These are phyloP conservation scores for Irpex lacteus DNA, from an alignment of 1,284 basidiomycete species.

Conservation along the genomic window DNA sequence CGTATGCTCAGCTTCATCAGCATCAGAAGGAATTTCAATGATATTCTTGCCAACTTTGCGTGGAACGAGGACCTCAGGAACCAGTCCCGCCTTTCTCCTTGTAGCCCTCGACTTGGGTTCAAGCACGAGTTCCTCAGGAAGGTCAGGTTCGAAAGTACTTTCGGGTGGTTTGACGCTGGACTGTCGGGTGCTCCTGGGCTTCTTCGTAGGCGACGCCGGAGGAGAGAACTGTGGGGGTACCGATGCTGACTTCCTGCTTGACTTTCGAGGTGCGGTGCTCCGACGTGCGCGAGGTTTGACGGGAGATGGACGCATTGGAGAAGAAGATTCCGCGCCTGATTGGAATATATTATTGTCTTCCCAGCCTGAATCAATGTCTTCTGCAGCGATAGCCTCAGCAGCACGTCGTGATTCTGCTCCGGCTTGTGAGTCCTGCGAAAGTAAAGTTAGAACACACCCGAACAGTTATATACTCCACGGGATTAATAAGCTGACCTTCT, in stretches of 20 bases:
- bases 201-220: slow-evolving; percentile 20
- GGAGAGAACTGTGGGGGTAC: slow-evolving; percentile 59
- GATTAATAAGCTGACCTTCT: slow-evolving; percentile 40
- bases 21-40: slow-evolving; percentile 6
- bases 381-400: slow-evolving; percentile 39
- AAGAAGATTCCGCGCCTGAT: slow-evolving; percentile 77
- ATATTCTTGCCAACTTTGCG: background rate
- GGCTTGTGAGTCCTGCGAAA: slow-evolving; percentile 42
- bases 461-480: background rate
- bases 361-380: slow-evolving; percentile 71
- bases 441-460: background rate
- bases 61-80: background rate
- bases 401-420: slow-evolving; percentile 49
- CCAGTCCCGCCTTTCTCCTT: slow-evolving; percentile 1
- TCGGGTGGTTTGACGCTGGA: slow-evolving; percentile 25
- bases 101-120: slow-evolving; percentile 18
- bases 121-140: slow-evolving; percentile 38
- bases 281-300: slow-evolving; percentile 45
- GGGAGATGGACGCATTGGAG: slow-evolving; percentile 63
- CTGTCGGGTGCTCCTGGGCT: slow-evolving; percentile 11
- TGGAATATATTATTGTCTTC: slow-evolving; percentile 85
- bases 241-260: slow-evolving; percentile 64
- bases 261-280: slow-evolving; percentile 33
- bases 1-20: background rate
- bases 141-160: slow-evolving; percentile 53